Conservation (phyloP, 495 filamentous ascomycete genomes). For the Aspergillus baeticus region DNA sequence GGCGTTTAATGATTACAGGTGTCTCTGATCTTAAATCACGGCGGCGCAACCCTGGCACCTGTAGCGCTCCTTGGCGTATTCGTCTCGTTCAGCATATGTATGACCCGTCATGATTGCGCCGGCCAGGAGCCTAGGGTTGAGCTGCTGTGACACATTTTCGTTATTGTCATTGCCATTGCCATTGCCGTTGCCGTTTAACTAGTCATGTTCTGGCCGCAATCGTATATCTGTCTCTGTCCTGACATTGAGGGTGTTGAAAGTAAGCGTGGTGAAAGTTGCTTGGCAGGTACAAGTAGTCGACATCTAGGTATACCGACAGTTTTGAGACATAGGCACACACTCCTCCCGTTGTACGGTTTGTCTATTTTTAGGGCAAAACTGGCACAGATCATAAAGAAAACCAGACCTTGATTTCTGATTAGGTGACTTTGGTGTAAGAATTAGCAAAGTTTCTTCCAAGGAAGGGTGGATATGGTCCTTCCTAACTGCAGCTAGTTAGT, state of each 20-base stretch:
- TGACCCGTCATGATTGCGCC: conserved; percentile 9
- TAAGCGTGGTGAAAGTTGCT: too few relatives aligned
- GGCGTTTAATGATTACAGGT: conserved; percentile 11
- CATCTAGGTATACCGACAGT: too few relatives aligned
- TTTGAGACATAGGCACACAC: too few relatives aligned
- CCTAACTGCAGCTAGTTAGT: too few relatives aligned
- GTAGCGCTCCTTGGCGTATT: conserved; percentile 10
- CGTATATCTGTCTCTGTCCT: not conserved
- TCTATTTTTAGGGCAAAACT: too few relatives aligned
- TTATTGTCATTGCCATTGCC: conserved; percentile 17
- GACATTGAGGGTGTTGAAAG: not conserved
- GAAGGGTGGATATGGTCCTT: not conserved
- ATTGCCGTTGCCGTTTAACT: conserved; percentile 5
- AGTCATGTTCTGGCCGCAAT: conserved; percentile 14
- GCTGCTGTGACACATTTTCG: conserved; percentile 13
- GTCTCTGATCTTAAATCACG: conserved; percentile 9
- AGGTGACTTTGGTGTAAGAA: too few relatives aligned
- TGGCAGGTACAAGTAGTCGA: too few relatives aligned
- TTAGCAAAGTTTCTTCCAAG: too few relatives aligned
- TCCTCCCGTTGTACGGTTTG: too few relatives aligned
- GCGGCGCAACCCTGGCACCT: conserved; percentile 12
- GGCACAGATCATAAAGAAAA: too few relatives aligned
- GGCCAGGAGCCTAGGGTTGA: conserved; percentile 9
- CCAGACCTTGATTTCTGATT: too few relatives aligned
- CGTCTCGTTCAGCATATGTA: not conserved